These are phyloP conservation scores for Calonectria fujianensis DNA, from an alignment of 2,329 filamentous ascomycete genomes.

Conservation along the genomic window DNA sequence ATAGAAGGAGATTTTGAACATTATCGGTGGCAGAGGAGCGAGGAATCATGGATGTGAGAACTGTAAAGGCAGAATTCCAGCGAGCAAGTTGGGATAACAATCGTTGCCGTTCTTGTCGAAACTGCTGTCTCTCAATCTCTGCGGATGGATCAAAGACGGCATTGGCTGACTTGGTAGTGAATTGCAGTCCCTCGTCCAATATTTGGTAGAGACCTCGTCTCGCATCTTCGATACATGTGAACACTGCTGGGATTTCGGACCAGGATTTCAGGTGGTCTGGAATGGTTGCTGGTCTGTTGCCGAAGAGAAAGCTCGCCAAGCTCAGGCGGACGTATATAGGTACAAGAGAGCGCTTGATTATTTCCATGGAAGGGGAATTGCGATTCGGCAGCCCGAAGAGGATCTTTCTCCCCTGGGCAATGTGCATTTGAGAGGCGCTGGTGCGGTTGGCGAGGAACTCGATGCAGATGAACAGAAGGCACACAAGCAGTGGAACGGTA, in stretches of 20 bases:
- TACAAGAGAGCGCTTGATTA: slow-evolving; percentile 63
- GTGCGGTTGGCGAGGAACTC: slow-evolving; percentile 73
- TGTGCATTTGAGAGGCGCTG: slow-evolving; percentile 66
- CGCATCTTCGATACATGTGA: slow-evolving; percentile 59
- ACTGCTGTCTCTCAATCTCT: slow-evolving; percentile 48
- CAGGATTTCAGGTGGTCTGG: slow-evolving; percentile 59
- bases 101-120: slow-evolving; percentile 59
- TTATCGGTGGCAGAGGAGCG: slow-evolving; percentile 41
- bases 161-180: slow-evolving; percentile 55
- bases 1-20: slow-evolving; percentile 57
- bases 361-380: slow-evolving; percentile 57
- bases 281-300: slow-evolving; percentile 60
- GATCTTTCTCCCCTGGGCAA: slow-evolving; percentile 65
- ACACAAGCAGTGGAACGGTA: slow-evolving; percentile 64
- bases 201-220: slow-evolving; percentile 60
- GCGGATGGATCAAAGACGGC: slow-evolving; percentile 54
- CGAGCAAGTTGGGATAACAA: slow-evolving; percentile 56
- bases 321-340: slow-evolving; percentile 67
- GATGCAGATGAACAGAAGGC: slow-evolving; percentile 71
- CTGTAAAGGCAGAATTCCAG: slow-evolving; percentile 58
- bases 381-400: slow-evolving; percentile 59
- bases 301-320: slow-evolving; percentile 64
- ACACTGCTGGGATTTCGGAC: slow-evolving; percentile 58
- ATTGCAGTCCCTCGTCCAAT: slow-evolving; percentile 63
- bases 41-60: slow-evolving; percentile 52